phyloP scores from a whole-genome alignment of 352 stramenopile species.

The Pythium rhizo-oryzae region DNA sequence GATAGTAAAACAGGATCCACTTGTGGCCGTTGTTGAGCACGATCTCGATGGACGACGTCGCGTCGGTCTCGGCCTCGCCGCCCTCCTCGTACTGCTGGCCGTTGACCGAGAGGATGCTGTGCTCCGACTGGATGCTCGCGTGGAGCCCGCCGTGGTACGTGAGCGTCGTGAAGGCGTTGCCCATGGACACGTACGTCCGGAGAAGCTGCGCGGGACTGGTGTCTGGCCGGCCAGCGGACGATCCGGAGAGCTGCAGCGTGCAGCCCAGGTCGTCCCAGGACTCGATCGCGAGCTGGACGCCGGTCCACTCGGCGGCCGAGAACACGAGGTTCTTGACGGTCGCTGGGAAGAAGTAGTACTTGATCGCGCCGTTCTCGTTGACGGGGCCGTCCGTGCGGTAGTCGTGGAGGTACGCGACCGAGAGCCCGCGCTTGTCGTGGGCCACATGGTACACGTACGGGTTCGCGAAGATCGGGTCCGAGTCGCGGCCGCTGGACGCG shows the following conservation, averaged over 20 bases:
- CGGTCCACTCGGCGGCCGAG: slow-evolving; percentile 51
- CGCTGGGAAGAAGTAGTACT: slow-evolving; percentile 81
- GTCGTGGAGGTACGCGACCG: slow-evolving; percentile 71
- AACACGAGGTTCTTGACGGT: slow-evolving; percentile 80
- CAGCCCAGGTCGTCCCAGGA: slow-evolving; percentile 80
- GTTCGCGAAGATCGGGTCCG: slow-evolving; percentile 71
- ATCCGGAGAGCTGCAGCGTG: slow-evolving; percentile 41
- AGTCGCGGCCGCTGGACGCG: slow-evolving; percentile 39
- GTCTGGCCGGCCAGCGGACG: slow-evolving; percentile 15
- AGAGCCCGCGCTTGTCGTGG: slow-evolving; percentile 56
- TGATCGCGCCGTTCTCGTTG: slow-evolving; percentile 83
- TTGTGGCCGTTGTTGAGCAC: slow-evolving; percentile 78
- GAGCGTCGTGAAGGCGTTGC: slow-evolving; percentile 80
- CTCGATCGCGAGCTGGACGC: slow-evolving; percentile 47
- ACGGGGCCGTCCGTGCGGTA: slow-evolving; percentile 65
- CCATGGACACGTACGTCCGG: slow-evolving; percentile 65
- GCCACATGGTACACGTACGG: slow-evolving; percentile 71
- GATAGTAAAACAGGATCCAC: slow-evolving; percentile 75
- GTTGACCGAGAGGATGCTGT: slow-evolving; percentile 65
- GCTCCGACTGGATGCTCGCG: slow-evolving; percentile 63
- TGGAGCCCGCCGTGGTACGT: slow-evolving; percentile 63
- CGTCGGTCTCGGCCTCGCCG: slow-evolving; percentile 39
- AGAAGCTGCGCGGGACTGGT: slow-evolving; percentile 17
- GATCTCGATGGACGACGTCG: slow-evolving; percentile 43
- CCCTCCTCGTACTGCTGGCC: slow-evolving; percentile 39